Evolutionary conservation across 2,329 filamentous ascomycete genomes (phyloP).

Genomic region (Fusarium sarcochroum): DNA sequence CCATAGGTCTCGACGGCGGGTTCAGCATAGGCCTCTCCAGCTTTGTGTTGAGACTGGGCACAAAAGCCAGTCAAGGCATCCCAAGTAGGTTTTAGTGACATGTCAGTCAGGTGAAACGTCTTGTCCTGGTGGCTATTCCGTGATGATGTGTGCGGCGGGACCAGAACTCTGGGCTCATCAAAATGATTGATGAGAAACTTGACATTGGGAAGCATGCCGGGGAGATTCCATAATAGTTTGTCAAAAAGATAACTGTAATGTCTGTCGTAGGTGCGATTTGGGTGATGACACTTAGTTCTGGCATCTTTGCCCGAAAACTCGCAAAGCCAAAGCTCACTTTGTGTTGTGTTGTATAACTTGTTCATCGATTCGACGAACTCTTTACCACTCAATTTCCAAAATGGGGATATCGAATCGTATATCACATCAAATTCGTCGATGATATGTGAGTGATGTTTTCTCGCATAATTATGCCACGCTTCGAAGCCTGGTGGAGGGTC

Average conservation of each 20-base stretch:
- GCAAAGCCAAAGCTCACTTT: constrained; percentile 58
- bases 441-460: constrained; percentile 57
- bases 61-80: constrained; percentile 52
- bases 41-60: background rate
- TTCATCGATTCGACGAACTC: constrained; percentile 51
- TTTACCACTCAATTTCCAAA: constrained; percentile 56
- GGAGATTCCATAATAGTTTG: constrained; percentile 46
- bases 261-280: constrained; percentile 52
- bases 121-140: background rate
- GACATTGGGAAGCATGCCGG: constrained; percentile 53
- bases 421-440: constrained; percentile 67
- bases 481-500: constrained; percentile 63
- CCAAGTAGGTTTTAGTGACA: constrained; percentile 52
- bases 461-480: constrained; percentile 61
- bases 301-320: constrained; percentile 44
- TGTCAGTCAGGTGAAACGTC: constrained; percentile 42
- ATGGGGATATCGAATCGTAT: constrained; percentile 56
- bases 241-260: constrained; percentile 53
- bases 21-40: background rate
- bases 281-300: constrained; percentile 54
- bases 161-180: constrained; percentile 62
- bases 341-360: constrained; percentile 37
- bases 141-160: constrained; percentile 34
- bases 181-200: constrained; percentile 62
- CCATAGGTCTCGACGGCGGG: constrained; percentile 40